Percentiles rank a stretch among this genome's conserved stretches.
These are phyloP conservation scores for Dorcoceras hygrometricum DNA, from an alignment of 257 asterid species.

Conservation along the genomic window DNA sequence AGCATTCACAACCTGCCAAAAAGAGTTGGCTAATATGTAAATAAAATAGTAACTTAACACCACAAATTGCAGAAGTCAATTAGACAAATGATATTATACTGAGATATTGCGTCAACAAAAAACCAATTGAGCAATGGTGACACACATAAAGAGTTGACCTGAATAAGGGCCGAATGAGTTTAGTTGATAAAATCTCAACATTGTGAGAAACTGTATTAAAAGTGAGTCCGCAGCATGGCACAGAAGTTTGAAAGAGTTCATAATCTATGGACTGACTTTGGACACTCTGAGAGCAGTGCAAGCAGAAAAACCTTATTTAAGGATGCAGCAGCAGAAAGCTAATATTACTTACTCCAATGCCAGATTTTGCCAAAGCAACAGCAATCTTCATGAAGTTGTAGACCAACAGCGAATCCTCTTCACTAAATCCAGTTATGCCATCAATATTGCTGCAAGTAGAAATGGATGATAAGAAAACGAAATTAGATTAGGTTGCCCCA, in stretches of 20 bases:
- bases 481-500: neutral
- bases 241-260: neutral
- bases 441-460: conserved; percentile 62
- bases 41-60: neutral
- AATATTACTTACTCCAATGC: conserved; percentile 42
- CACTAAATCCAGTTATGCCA: conserved; percentile 84
- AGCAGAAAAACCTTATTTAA: neutral
- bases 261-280: neutral
- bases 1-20: conserved; percentile 68
- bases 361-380: conserved; percentile 57
- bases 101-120: neutral
- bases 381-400: conserved; percentile 67
- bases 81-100: neutral
- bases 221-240: neutral
- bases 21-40: conserved; percentile 21
- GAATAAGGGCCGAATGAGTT: neutral
- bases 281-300: neutral
- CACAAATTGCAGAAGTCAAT: neutral
- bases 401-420: conserved; percentile 58
- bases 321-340: conserved; percentile 7
- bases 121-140: neutral
- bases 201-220: neutral
- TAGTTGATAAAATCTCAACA: neutral
- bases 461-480: conserved; percentile 22
- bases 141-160: conserved; percentile 1